phyloP scores from a whole-genome alignment of 1,284 basidiomycete genomes.

The Hypsizygus ulmarius region DNA sequence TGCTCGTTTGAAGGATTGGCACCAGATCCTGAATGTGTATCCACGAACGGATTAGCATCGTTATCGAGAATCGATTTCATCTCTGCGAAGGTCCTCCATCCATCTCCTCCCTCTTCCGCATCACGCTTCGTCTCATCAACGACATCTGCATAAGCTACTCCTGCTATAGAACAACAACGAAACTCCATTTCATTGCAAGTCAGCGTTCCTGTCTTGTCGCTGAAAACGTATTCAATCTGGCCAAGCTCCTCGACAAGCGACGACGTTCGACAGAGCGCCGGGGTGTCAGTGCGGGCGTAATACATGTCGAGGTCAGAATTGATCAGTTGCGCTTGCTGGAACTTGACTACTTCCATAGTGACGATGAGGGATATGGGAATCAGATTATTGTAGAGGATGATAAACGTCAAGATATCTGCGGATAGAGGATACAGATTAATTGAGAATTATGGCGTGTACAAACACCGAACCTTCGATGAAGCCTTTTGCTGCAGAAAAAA shows the following conservation, averaged over 20 bases:
- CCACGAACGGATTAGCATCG: slow-evolving; percentile 53
- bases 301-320: slow-evolving; percentile 98
- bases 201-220: slow-evolving; percentile 97
- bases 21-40: slow-evolving; percentile 40
- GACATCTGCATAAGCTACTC: slow-evolving; percentile 85
- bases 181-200: slow-evolving; percentile 99
- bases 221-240: slow-evolving; percentile 98
- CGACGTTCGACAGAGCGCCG: slow-evolving; percentile 94
- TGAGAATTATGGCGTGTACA: neutral
- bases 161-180: slow-evolving; percentile 85
- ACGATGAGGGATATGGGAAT: slow-evolving; percentile 99
- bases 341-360: slow-evolving; percentile 99
- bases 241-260: slow-evolving; percentile 98
- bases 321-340: slow-evolving; percentile 95
- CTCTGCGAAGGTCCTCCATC: slow-evolving; percentile 76
- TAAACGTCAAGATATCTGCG: slow-evolving; percentile 93
- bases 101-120: slow-evolving; percentile 61
- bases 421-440: slow-evolving; percentile 2
- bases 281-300: slow-evolving; percentile 91
- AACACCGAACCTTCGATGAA: slow-evolving; percentile 72
- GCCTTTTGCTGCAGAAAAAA: slow-evolving; percentile 52
- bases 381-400: slow-evolving; percentile 98
- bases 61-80: slow-evolving; percentile 56
- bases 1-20: slow-evolving; percentile 31
- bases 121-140: slow-evolving; percentile 83